Percentiles rank a stretch among this genome's conserved stretches.
These are phyloP conservation scores for Oryza australiensis DNA, from an alignment of 176 grass and related monocot genomes.

Conservation along the genomic window DNA sequence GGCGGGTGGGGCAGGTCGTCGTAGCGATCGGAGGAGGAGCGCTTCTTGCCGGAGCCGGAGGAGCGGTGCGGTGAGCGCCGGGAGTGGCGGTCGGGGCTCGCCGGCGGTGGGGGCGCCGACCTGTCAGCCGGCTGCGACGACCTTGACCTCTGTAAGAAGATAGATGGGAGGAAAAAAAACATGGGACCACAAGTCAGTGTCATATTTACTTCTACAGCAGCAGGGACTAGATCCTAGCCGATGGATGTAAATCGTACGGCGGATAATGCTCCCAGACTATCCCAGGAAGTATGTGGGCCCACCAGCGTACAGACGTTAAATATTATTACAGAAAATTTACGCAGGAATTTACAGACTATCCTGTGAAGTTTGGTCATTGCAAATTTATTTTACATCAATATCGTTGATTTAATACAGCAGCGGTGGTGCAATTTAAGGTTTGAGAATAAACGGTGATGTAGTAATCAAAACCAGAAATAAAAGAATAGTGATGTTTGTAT, in stretches of 20 bases:
- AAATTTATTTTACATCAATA: background rate
- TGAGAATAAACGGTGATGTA: too few relatives aligned
- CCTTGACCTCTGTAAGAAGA: conserved; percentile 40
- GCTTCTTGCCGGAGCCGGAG: conserved; percentile 63
- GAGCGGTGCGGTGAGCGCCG: conserved; percentile 59
- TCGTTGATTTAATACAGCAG: background rate
- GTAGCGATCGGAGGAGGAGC: conserved; percentile 59
- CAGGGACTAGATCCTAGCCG: background rate
- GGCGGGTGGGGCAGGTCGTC: conserved; percentile 42
- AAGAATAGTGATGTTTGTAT: background rate
- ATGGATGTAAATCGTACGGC: conserved; percentile 18
- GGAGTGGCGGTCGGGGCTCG: conserved; percentile 39
- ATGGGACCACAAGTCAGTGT: conserved; percentile 37
- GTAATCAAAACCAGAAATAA: background rate
- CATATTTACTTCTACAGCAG: too few relatives aligned
- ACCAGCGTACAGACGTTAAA: background rate
- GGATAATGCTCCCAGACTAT: background rate
- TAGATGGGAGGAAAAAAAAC: background rate
- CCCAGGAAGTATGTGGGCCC: background rate
- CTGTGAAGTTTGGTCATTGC: background rate
- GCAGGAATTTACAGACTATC: background rate
- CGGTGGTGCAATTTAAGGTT: background rate
- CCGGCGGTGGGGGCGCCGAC: conserved; percentile 28
- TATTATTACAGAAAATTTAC: background rate
- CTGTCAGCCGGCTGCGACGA: conserved; percentile 45